These are phyloP conservation scores for Fragaria iinumae DNA, from an alignment of 306 rosid genomes.

Conservation along the genomic window DNA sequence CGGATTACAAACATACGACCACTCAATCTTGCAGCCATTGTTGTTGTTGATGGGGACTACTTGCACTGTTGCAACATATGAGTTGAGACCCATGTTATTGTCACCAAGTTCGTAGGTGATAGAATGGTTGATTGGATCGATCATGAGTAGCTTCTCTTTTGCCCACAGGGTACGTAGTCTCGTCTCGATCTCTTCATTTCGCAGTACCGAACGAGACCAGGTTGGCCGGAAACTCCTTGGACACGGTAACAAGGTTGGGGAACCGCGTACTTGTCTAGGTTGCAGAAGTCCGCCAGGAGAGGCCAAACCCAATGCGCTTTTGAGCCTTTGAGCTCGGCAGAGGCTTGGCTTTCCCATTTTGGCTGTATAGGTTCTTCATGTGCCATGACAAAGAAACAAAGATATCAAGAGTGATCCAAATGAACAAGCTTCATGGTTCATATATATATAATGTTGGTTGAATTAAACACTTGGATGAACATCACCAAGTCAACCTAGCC, in stretches of 20 bases:
- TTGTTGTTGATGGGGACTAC: constrained; percentile 21
- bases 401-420: background rate
- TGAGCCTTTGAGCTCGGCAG: constrained; percentile 6
- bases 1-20: constrained; percentile 55
- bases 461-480: too few species aligned
- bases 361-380: background rate
- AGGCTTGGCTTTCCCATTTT: constrained; percentile 36
- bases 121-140: constrained; percentile 40
- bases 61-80: constrained; percentile 37
- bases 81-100: constrained; percentile 45
- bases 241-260: constrained; percentile 32
- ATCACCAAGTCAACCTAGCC: too few species aligned
- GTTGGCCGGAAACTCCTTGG: constrained; percentile 39
- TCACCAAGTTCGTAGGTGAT: constrained; percentile 45
- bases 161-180: constrained; percentile 27
- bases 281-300: constrained; percentile 52
- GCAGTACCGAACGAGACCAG: constrained; percentile 53
- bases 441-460: background rate
- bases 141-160: constrained; percentile 45
- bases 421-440: background rate
- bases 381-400: constrained; percentile 13
- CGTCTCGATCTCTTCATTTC: background rate
- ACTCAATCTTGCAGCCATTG: constrained; percentile 43
- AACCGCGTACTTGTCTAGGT: constrained; percentile 35
- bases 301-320: constrained; percentile 34